Base-by-base conservation (phyloP, 331 rosid species). In the Pyracantha coccinea region DNA sequence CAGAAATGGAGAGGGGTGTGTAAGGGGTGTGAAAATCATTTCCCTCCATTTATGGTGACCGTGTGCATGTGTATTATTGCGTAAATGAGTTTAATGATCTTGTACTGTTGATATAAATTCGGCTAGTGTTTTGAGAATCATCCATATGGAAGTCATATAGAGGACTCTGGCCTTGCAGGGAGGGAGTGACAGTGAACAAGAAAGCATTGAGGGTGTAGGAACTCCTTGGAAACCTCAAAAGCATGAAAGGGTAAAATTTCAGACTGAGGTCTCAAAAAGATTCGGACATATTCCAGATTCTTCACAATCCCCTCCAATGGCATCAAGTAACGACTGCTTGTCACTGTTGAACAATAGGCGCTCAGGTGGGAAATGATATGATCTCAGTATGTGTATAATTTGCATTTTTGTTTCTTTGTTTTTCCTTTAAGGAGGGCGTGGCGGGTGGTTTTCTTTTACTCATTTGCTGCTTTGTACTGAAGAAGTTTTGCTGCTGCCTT, bases 161-260 rank as follows among this genome's bases (percentile, higher is more conserved):
- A 69, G 66, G 69, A 69, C 50, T 55, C 61, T 84, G 79, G 54
- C 50, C 69, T 82, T 82, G 33, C 92, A 94, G 97, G 96, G 87
- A 80, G 96, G 93, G 87, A 90, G 97, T 84, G 93, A 90, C 70
- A 87, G 96, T 79, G 97, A 91, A 74, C 85, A 84, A 72, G 97
- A 92, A 84, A 90, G 88, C 90, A 79, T 76, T 13, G 96, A 83
- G 50, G 86, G 81, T 64, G 78, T 76, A 78, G 96, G 84, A 77
- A 85, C 82, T 61, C 72, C 77, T 73, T 81, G 78, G 74, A 89
- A 79, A 71, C 86, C 96, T 75, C 78, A 82, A 82, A 94, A 90
- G 83, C 85, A 83, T 63, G 60, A 63, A 77, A 86, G 90, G 62
- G 86, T 87, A 78, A 90, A 88, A 79, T 62, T 77, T 71, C 85